phyloP scores from a whole-genome alignment of 2,329 filamentous ascomycete species.

The Magnaporthiopsis incrustans region DNA sequence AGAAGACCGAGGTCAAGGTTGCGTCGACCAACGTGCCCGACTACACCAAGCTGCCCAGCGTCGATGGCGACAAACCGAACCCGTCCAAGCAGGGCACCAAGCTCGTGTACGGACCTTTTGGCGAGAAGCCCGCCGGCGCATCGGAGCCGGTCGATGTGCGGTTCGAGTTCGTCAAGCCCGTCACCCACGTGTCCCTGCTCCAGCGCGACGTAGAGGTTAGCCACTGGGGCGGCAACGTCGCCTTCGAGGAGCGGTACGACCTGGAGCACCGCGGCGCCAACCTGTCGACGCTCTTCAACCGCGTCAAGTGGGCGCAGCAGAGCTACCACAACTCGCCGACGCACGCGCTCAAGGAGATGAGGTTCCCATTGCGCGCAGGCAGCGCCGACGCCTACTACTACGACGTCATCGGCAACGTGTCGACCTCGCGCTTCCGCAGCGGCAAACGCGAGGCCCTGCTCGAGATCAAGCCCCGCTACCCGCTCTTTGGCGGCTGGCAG shows the following conservation, averaged over 20 bases:
- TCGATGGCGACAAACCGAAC: slow-evolving; percentile 50
- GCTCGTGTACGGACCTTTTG: slow-evolving; percentile 86
- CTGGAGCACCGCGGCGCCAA: slow-evolving; percentile 81
- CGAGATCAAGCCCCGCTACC: slow-evolving; percentile 88
- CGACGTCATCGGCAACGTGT: slow-evolving; percentile 94
- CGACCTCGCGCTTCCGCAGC: slow-evolving; percentile 79
- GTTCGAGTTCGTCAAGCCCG: slow-evolving; percentile 91
- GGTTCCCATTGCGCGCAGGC: slow-evolving; percentile 70
- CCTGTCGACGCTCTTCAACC: slow-evolving; percentile 63
- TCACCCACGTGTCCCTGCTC: slow-evolving; percentile 69
- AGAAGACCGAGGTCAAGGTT: slow-evolving; percentile 96
- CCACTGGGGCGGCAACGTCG: slow-evolving; percentile 96
- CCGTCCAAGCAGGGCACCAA: slow-evolving; percentile 79
- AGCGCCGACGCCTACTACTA: slow-evolving; percentile 88
- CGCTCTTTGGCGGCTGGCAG: slow-evolving; percentile 96
- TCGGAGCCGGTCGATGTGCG: slow-evolving; percentile 67
- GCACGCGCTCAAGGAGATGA: slow-evolving; percentile 73
- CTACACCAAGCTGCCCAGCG: slow-evolving; percentile 66
- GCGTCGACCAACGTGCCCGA: slow-evolving; percentile 71
- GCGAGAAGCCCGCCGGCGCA: slow-evolving; percentile 71
- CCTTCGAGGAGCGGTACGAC: slow-evolving; percentile 89
- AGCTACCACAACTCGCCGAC: slow-evolving; percentile 71
- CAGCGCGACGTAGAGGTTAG: slow-evolving; percentile 92
- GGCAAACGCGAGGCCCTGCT: slow-evolving; percentile 72
- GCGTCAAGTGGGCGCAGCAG: slow-evolving; percentile 66